Evolutionary conservation across 495 filamentous ascomycete genomes (phyloP), one percentile per base, ranked within the genome.

Genomic region (Podospora appendiculata): DNA sequence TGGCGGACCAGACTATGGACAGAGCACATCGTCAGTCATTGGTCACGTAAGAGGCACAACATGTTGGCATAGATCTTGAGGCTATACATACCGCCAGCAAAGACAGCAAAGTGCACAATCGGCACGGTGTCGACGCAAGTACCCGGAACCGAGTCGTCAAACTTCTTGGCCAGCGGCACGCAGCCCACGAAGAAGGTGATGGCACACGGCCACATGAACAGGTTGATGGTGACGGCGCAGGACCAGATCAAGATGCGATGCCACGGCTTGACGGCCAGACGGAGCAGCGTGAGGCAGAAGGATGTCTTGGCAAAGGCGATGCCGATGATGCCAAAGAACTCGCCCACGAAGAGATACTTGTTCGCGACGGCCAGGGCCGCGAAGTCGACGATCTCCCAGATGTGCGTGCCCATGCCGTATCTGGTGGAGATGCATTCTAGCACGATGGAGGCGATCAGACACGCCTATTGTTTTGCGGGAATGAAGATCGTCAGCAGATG

Each of bases 251-350:
- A 10, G 12, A 32, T 12, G 44, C 40, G 48, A 14, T 53, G 51
- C 51, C 51, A 53, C 11, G 32, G 32, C 43, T 16, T 39, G 43
- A 53, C 43, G 11, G 34, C 42, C 33, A 53, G 32, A 5, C 51
- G 51, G 3, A 53, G 43, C n/a, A 53, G 32, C 0, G 51, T 53
- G 18, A 53, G 36, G 44, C 51, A 53, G 35, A 53, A 53, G 17
- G 51, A 53, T 14, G 45, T 38, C n/a, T 53, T 53, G 35, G 51
- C 45, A 19, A 53, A 17, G n/a, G 51, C 33, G 17, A 38, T 41
- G 14, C 35, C 51, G 10, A 45, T 11, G 18, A 53, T 46, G 14
- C 14, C 51, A 33, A 53, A 45, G 18, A 45, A 34, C 44, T 53
- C 51, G 3, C 41, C 41, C 2, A 44, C 41, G 13, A 44, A 44